Evolutionary conservation across 1,284 basidiomycete genomes (phyloP).

Genomic region (Wallemia hederae): DNA sequence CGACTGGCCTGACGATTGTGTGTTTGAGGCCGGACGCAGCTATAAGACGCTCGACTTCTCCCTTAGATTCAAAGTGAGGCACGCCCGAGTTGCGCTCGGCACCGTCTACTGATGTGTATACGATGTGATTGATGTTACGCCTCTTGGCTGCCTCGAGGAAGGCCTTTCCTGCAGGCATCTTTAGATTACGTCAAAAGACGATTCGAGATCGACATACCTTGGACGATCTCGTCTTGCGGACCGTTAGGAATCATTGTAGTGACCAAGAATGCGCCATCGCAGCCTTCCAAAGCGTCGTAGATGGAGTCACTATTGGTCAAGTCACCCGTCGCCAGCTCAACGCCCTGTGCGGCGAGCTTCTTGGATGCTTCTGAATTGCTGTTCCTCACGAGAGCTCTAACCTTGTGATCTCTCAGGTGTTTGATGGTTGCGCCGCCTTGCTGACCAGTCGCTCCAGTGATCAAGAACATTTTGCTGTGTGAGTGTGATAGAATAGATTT

Average conservation of each 20-base stretch:
- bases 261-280: neutral
- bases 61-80: neutral
- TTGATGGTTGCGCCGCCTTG: neutral
- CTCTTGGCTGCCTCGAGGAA: neutral
- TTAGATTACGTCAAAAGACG: neutral
- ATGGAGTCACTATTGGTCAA: neutral
- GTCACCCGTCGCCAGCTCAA: neutral
- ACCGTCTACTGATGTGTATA: neutral
- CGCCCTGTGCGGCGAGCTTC: neutral
- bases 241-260: neutral
- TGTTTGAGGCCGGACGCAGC: neutral
- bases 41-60: neutral
- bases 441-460: neutral
- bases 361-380: neutral
- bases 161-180: neutral
- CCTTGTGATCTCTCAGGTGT: neutral
- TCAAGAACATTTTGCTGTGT: neutral
- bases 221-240: neutral
- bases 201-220: neutral
- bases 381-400: neutral
- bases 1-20: neutral
- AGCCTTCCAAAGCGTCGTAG: neutral
- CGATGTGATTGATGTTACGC: neutral
- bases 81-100: neutral
- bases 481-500: no score